Evolutionary conservation across 78 protist species (phyloP), one percentile per base, ranked within the genome.

Genomic region (Diacronema lutheri): DNA sequence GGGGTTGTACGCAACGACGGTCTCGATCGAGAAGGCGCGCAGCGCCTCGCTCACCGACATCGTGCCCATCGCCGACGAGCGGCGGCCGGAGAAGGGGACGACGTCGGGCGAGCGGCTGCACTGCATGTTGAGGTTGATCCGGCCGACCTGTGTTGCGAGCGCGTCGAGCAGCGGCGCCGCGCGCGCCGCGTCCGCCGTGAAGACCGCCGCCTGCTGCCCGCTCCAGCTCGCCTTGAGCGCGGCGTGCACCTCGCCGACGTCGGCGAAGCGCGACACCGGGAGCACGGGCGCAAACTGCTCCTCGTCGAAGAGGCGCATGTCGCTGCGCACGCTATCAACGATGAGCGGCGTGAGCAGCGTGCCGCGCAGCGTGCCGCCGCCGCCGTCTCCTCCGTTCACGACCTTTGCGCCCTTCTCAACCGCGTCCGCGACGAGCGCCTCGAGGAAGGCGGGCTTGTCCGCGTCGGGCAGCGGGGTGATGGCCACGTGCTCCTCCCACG

Each of bases 401-500:
- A 88, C 25, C 6, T 4, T 26, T 3, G 87, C 87, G 9, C 91
- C 91, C 56, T 86, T 86, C 33, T 29, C 13, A 37, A 69, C 14
- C 25, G 91, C 91, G 35, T 87, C 81, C 7, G 1, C 56, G 56
- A 40, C 12, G 20, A 83, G 58, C 55, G 13, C 60, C 31, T 1
- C 60, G 35, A 84, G 86, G 55, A 20, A n/a, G 61, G 0, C 21
- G 21, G 68, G 72, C 89, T 84, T 84, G 31, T 16, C 23, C 23
- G 44, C 55, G 62, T 88, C 91, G 69, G 91, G 88, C 25, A 88
- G 79, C 35, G 91, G 91, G 16, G 91, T 88, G 60, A 88, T 31
- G 16, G 13, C 23, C 35, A 62, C 86, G n/a, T 83, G 77, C 44
- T 40, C 83, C 33, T 46, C 84, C 91, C 91, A 88, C 26, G 90